Conservation (phyloP, 2,329 filamentous ascomycete species). For the Aspergillus alliaceus region DNA sequence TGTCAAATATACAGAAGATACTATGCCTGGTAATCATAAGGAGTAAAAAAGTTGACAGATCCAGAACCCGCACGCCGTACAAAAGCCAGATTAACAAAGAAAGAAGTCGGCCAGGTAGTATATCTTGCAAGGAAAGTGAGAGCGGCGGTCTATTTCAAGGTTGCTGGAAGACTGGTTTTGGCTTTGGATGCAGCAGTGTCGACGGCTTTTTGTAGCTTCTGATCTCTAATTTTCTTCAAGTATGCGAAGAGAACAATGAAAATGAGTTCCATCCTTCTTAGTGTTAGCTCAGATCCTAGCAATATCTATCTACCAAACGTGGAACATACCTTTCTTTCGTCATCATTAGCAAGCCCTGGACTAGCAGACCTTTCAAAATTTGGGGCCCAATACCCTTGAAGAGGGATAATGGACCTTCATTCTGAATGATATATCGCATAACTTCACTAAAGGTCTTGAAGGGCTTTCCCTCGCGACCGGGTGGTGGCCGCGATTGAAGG, state of each 20-base stretch:
- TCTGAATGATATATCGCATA: constrained; percentile 87
- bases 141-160: constrained; percentile 44
- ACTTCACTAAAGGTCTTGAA: constrained; percentile 94
- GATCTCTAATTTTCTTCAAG: constrained; percentile 66
- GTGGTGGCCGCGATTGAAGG: constrained; percentile 87
- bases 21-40: constrained; percentile 4
- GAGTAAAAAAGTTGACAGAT: constrained; percentile 10
- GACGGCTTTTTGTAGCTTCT: constrained; percentile 68
- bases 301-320: not conserved
- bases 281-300: constrained; percentile 9
- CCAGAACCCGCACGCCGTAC: constrained; percentile 19
- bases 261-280: constrained; percentile 73
- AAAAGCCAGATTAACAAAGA: constrained; percentile 2
- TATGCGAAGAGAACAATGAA: constrained; percentile 87
- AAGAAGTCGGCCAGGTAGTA: constrained; percentile 5
- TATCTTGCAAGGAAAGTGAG: constrained; percentile 13
- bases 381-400: constrained; percentile 98
- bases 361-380: constrained; percentile 85
- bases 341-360: constrained; percentile 98
- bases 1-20: constrained; percentile 14
- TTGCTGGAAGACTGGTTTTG: constrained; percentile 52
- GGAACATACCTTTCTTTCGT: constrained; percentile 79
- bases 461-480: constrained; percentile 78
- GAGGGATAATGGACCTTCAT: constrained; percentile 78
- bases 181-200: constrained; percentile 63